Evolutionary conservation across 2,329 filamentous ascomycete species (phyloP), one percentile per base, ranked within the genome.

Genomic region (Aspergillus fumigatus): DNA sequence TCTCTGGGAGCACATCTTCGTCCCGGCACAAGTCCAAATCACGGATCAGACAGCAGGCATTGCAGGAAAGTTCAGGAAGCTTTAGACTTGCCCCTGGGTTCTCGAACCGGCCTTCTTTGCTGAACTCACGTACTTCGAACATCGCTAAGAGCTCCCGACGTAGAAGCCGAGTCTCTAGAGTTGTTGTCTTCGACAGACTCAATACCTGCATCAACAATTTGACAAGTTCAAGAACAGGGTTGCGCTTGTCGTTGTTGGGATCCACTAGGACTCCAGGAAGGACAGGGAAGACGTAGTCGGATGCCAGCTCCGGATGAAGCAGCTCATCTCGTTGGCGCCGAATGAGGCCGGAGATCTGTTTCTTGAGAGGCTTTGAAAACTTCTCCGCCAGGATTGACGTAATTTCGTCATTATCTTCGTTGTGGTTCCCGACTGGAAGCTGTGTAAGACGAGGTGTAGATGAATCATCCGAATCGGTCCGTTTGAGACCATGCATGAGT

Each of bases 51-150:
- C 92, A 96, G 78, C 94, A 99, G 70, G 90, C 90, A 63, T 92
- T 87, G 74, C 94, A 99, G 59, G 90, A 89, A 32, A 97, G 77
- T 68, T 93, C 88, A 3, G 82, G 72, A 4, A 99, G 78, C 62
- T 83, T 84, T 3, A 97, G 82, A 48, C 82, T 87, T 54, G 88
- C 86, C 52, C 86, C 89, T 0, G 94, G 93, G 70, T 97, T 97
- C 58, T 84, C 80, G 73, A 97, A 99, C 3, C 86, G 83, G n/a
- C 89, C 93, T 54, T 93, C 90, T 53, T 87, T 83, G 72, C 88
- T 89, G 78, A 99, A 99, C 74, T 99, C 94, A 65, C 92, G 89
- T 53, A 99, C 87, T 55, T 99, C 94, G 73, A 99, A 97, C 52
- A 97, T 82, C 9, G 87, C 83, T 0, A 99, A 84, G 0, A 99